Base-by-base conservation (phyloP, 495 filamentous ascomycete genomes). In the Aspergillus campestris region DNA sequence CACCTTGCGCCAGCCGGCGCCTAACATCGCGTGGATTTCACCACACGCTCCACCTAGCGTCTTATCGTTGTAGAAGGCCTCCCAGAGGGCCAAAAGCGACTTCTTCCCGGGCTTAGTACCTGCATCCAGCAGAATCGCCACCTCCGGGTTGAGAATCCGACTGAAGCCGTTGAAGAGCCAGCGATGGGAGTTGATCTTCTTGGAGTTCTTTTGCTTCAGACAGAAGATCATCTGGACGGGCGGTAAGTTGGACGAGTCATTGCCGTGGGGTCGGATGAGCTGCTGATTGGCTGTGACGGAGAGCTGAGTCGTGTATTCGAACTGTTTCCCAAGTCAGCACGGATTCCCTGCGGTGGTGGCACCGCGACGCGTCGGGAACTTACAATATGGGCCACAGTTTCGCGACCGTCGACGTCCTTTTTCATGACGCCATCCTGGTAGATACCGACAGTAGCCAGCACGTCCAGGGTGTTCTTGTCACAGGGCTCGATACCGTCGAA, bases 151-250 rank as follows among this genome's bases (percentile, higher is more conserved):
- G 40, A 98, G 66, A 51, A 98, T 92, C 52, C 91, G 85, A 47
- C 89, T 88, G 63, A 98, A 97, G 13, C 86, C 92, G 53, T 94
- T 95, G 70, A 98, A 98, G 12, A 98, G 75, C 92, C 92, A 98
- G 65, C 92, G 77, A 60, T 98, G 92, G 32, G 92, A 97, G 70
- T 98, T 98, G 74, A 98, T 98, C 78, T 98, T 98, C 71, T 98
- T 97, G 73, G 78, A 91, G 73, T 98, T 98, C 72, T 94, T 89
- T 67, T 95, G 89, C 71, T 98, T 98, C 51, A 98, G 65, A 58
- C 92, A 98, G 72, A 98, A 96, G 53, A 98, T 92, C 80, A 97
- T 89, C 72, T 98, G 92, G 14, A 95, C 89, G 0, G 92, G 92
- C 8, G 92, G 91, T 13, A 98, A 78, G 11, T 86, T 94, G 52